Evolutionary conservation across 129 eudicot genomes (phyloP).

Genomic region (Dittrichia graveolens): DNA sequence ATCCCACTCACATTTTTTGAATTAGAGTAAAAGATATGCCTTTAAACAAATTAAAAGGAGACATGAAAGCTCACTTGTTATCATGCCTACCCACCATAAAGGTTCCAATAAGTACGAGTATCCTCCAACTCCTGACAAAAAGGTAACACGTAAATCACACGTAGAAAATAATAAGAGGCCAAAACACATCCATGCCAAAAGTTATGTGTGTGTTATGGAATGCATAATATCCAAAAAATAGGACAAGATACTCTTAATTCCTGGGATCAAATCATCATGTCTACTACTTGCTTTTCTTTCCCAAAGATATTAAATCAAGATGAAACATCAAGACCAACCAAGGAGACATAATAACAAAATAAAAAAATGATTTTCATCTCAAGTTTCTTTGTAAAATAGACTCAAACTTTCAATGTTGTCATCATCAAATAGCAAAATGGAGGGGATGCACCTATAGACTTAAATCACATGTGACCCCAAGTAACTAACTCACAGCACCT

Average conservation of each 20-base stretch:
- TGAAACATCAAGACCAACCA: not conserved
- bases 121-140: conserved; percentile 75
- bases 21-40: not conserved
- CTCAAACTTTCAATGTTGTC: conserved; percentile 1
- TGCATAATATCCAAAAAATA: not conserved
- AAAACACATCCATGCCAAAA: not conserved
- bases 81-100: conserved; percentile 94
- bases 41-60: not conserved
- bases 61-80: conserved; percentile 65
- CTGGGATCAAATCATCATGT: too few relatives aligned
- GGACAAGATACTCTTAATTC: not conserved
- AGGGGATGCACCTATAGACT: conserved; percentile 9
- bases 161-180: not conserved
- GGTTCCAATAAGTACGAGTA: conserved; percentile 85
- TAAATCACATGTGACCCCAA: conserved; percentile 14
- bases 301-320: too few relatives aligned
- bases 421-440: conserved; percentile 1
- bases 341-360: not conserved
- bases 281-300: too few relatives aligned
- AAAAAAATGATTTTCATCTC: too few relatives aligned
- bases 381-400: not conserved
- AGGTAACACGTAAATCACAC: not conserved
- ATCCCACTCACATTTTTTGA: not conserved
- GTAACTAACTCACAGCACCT: conserved; percentile 12
- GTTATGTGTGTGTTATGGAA: not conserved